These are phyloP conservation scores for Cadophora malorum DNA, from an alignment of 2,329 filamentous ascomycete genomes.

Conservation along the genomic window DNA sequence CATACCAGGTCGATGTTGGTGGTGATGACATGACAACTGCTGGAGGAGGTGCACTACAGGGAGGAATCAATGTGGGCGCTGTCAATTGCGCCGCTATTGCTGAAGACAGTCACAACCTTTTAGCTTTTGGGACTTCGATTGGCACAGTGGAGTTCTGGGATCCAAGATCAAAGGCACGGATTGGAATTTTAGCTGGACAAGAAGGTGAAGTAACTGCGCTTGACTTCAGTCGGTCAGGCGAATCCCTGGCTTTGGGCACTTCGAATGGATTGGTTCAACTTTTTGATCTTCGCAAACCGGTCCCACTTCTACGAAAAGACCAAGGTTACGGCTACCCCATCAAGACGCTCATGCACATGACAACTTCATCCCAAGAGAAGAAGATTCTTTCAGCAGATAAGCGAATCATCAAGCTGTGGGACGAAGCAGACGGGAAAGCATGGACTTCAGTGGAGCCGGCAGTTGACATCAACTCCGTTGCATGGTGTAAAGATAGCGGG, in stretches of 20 bases:
- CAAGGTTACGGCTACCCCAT: slow-evolving; percentile 95
- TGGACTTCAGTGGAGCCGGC: slow-evolving; percentile 97
- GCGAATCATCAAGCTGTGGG: slow-evolving; percentile 97
- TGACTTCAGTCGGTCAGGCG: slow-evolving; percentile 82
- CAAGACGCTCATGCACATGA: slow-evolving; percentile 78
- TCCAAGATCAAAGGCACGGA: slow-evolving; percentile 79
- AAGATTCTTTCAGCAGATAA: slow-evolving; percentile 94
- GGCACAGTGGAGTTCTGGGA: slow-evolving; percentile 99
- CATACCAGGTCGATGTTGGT: slow-evolving; percentile 89
- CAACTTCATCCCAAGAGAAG: slow-evolving; percentile 75
- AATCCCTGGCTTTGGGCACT: slow-evolving; percentile 87
- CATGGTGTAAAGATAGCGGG: slow-evolving; percentile 88
- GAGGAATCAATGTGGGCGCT: slow-evolving; percentile 81
- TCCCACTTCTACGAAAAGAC: slow-evolving; percentile 87
- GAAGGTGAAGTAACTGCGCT: slow-evolving; percentile 83
- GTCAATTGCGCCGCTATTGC: slow-evolving; percentile 90
- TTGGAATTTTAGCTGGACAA: slow-evolving; percentile 75
- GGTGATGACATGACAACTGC: slow-evolving; percentile 73
- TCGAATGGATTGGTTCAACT: slow-evolving; percentile 87
- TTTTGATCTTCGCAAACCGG: slow-evolving; percentile 89
- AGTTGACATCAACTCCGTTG: slow-evolving; percentile 93
- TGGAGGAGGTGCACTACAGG: slow-evolving; percentile 80
- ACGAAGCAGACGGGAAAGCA: slow-evolving; percentile 78
- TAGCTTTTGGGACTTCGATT: slow-evolving; percentile 91
- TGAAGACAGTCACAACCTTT: slow-evolving; percentile 85